Evolutionary conservation across 75 land plant species (phyloP), one percentile per base, ranked within the genome.

Genomic region (Adiantum capillusveneris): DNA sequence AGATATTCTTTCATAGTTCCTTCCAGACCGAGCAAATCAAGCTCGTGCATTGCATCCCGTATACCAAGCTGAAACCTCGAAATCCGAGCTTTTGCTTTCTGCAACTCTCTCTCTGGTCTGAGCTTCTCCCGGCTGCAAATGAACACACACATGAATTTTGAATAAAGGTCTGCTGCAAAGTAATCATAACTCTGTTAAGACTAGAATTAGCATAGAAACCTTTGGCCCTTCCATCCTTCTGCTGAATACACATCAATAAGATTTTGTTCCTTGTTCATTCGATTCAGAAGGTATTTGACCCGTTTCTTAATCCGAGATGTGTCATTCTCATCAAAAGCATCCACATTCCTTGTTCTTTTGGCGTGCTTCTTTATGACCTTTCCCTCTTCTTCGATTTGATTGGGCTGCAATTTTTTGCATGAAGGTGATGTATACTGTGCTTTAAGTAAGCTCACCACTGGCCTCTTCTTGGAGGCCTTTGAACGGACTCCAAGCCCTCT

Each of bases 171-270:
- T 9, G 3, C 37, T 5, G 3, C 37, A 34, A 34, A 9, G 3
- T 5, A 5, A 34, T 34, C 37, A 34, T 5, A 34, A 34, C 9
- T 34, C 9, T 9, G 3, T 9, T 34, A 34, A 3, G 9, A 34
- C 37, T 34, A 34, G 9, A 34, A 34, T 34, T 3, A 34, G 3
- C 37, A 34, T 3, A 46, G 37, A 5, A 78, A 94, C 98, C 98
- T 94, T 37, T 94, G 87, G 44, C 98, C 98, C 59, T 90, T 94
- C 98, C 98, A 94, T 31, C 98, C 98, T 70, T 94, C 98, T 2
- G 79, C 82, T 31, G 88, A 79, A 62, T 94, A 94, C 43, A 96
- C 98, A 79, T 94, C 98, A 61, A 94, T 90, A 44, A 90, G 75
- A 60, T 84, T 94, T 65, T 86, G 98, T 65, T 90, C 96, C 54